Percentiles rank a stretch among this genome's conserved stretches.
phyloP scores from a whole-genome alignment of 352 stramenopile genomes.

The Phytopythium oedochilum region DNA sequence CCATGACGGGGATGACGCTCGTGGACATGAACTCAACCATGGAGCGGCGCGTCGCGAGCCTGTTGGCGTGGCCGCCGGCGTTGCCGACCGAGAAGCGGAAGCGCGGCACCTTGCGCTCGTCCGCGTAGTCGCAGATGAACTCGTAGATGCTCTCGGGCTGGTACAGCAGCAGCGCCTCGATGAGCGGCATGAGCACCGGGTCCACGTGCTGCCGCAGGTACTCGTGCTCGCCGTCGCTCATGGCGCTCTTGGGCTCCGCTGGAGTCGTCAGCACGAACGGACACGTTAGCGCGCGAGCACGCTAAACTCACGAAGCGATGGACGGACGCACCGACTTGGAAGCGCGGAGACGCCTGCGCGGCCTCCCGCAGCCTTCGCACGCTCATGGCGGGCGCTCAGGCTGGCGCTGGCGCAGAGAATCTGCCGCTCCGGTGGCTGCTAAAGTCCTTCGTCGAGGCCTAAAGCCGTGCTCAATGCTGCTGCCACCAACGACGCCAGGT shows the following conservation, averaged over 20 bases:
- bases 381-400: neutral
- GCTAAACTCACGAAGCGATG: too few relatives aligned
- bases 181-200: slow-evolving; percentile 78
- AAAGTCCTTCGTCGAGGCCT: too few relatives aligned
- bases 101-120: slow-evolving; percentile 40
- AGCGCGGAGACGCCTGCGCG: slow-evolving; percentile 3
- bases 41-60: slow-evolving; percentile 60
- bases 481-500: too few relatives aligned
- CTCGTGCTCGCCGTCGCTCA: slow-evolving; percentile 65
- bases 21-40: slow-evolving; percentile 86
- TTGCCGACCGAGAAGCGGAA: slow-evolving; percentile 20
- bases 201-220: slow-evolving; percentile 76
- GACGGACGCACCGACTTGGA: slow-evolving; percentile 2
- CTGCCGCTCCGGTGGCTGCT: too few relatives aligned
- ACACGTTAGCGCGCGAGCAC: slow-evolving; percentile 18
- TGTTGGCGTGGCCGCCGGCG: slow-evolving; percentile 49
- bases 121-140: slow-evolving; percentile 78
- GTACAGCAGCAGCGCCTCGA: slow-evolving; percentile 74
- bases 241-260: neutral
- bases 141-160: slow-evolving; percentile 77
- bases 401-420: neutral
- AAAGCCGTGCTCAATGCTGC: too few relatives aligned
- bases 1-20: slow-evolving; percentile 81
- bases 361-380: slow-evolving; percentile 2
- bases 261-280: neutral